Evolutionary conservation across 1,284 basidiomycete genomes (phyloP), one percentile per base, ranked within the genome.

Genomic region (Leccinum subfulvum): DNA sequence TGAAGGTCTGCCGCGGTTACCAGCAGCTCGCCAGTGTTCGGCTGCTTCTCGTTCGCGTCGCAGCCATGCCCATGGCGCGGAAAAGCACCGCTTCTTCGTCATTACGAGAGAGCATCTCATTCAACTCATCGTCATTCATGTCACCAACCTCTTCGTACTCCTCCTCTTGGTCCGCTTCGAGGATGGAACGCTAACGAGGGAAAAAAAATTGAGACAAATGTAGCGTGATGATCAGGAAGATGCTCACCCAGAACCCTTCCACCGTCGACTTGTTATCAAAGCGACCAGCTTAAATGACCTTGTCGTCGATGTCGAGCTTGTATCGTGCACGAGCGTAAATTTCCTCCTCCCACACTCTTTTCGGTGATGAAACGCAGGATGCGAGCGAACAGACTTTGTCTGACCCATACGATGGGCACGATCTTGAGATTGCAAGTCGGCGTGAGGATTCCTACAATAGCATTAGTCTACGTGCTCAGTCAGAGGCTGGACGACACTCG

Each of bases 381-480:
- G 30, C 30, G 30, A 30, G 49, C 96, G 88, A 44, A 99, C 97
- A 62, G 96, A 93, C 80, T 97, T 97, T 69, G 97, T 99, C 76
- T 99, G 97, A 66, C 97, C 97, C 72, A 99, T 99, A 87, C 97
- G 96, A 83, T 99, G 97, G 11, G 95, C 95, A 83, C 94, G 94
- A 85, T 99, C 97, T 82, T 98, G 97, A 23, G 97, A 97, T 79
- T 99, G 97, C 68, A 99, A 80, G 87, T 99, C 97, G 55, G 94
- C 94, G 72, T 97, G 95, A 62, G 95, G 95, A 80, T 98, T 98
- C 95, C 88, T 89, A 72, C 39, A 8, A 13, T 56, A 23, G 23
- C 13, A 30, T 65, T 37, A 64, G 16, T 58, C 14, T 26, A 57
- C 8, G 52, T 7, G 6, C 21, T 41, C 10, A 11, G 37, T 51